A percentile compares a stretch with the other conserved stretches of the same genome.
These are phyloP conservation scores for Pythium chondricola DNA, from an alignment of 352 stramenopile genomes.

Conservation along the genomic window DNA sequence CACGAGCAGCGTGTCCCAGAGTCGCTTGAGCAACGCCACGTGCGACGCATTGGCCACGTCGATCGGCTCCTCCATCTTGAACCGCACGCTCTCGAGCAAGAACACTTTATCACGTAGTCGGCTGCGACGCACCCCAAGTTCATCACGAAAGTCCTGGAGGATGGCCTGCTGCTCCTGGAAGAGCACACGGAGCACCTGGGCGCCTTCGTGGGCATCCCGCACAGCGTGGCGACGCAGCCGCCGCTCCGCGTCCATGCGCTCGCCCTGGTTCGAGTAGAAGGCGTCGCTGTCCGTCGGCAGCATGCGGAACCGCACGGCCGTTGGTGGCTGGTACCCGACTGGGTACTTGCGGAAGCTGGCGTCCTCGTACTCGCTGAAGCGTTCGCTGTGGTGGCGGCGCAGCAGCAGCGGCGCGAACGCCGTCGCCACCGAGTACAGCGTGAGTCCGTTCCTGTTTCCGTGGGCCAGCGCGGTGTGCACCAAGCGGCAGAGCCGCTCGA, in stretches of 20 bases:
- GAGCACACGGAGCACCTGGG: constrained; percentile 56
- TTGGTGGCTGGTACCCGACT: constrained; percentile 51
- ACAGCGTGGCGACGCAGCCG: constrained; percentile 44
- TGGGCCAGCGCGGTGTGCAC: constrained; percentile 50
- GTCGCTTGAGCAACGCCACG: constrained; percentile 51
- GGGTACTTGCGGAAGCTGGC: constrained; percentile 62
- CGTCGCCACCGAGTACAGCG: constrained; percentile 55
- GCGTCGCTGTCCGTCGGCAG: constrained; percentile 36
- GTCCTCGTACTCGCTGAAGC: constrained; percentile 75
- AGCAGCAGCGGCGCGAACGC: constrained; percentile 62
- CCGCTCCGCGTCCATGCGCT: constrained; percentile 28
- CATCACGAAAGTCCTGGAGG: constrained; percentile 51
- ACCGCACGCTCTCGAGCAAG: constrained; percentile 55
- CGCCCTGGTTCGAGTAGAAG: constrained; percentile 30
- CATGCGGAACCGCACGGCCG: constrained; percentile 44
- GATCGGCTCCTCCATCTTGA: constrained; percentile 65
- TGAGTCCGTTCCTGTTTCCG: constrained; percentile 63
- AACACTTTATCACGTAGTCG: constrained; percentile 62
- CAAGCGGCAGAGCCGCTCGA: constrained; percentile 68
- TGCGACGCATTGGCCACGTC: constrained; percentile 47
- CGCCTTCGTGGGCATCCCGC: constrained; percentile 59
- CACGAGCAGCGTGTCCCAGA: constrained; percentile 56
- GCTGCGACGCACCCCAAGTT: constrained; percentile 36
- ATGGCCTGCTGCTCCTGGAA: constrained; percentile 53
- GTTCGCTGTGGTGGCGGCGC: constrained; percentile 34